A percentile compares a stretch with the other conserved stretches of the same genome.
Conservation (phyloP, 2,329 filamentous ascomycete genomes). For the Emydomyces testavorans region DNA sequence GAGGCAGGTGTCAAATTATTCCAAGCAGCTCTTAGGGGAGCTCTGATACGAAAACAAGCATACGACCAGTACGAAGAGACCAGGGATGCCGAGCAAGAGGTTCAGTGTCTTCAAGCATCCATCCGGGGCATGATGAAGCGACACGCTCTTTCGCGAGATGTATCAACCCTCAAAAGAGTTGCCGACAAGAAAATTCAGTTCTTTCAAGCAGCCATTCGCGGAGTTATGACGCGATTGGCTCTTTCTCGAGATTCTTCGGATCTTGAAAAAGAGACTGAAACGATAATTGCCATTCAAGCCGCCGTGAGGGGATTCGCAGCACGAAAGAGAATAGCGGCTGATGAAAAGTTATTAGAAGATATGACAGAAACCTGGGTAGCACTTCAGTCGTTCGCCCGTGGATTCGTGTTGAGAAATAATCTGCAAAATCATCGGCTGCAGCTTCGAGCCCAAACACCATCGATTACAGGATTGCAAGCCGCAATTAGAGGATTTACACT, state of each 20-base stretch:
- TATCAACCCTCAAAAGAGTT: slow-evolving; percentile 37
- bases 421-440: slow-evolving; percentile 22
- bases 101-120: slow-evolving; percentile 44
- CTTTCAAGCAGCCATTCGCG: slow-evolving; percentile 48
- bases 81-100: slow-evolving; percentile 51
- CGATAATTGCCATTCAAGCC: slow-evolving; percentile 28
- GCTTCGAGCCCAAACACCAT: slow-evolving; percentile 23
- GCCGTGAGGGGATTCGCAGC: slow-evolving; percentile 18
- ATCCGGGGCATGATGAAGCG: slow-evolving; percentile 41
- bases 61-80: slow-evolving; percentile 48
- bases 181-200: slow-evolving; percentile 34
- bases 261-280: slow-evolving; percentile 21
- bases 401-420: slow-evolving; percentile 23
- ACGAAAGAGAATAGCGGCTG: slow-evolving; percentile 31
- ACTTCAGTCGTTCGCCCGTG: slow-evolving; percentile 40
- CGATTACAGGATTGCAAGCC: slow-evolving; percentile 27
- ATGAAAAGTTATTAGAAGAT: slow-evolving; percentile 33
- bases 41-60: slow-evolving; percentile 32
- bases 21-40: slow-evolving; percentile 46
- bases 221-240: slow-evolving; percentile 13
- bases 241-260: slow-evolving; percentile 20
- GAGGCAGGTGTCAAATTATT: slow-evolving; percentile 38
- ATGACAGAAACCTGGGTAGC: slow-evolving; percentile 29
- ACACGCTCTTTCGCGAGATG: slow-evolving; percentile 11
- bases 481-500: slow-evolving; percentile 24